phyloP scores from a whole-genome alignment of 225 moss, liverwort and hornwort species.

The Marchantia paleacea region DNA sequence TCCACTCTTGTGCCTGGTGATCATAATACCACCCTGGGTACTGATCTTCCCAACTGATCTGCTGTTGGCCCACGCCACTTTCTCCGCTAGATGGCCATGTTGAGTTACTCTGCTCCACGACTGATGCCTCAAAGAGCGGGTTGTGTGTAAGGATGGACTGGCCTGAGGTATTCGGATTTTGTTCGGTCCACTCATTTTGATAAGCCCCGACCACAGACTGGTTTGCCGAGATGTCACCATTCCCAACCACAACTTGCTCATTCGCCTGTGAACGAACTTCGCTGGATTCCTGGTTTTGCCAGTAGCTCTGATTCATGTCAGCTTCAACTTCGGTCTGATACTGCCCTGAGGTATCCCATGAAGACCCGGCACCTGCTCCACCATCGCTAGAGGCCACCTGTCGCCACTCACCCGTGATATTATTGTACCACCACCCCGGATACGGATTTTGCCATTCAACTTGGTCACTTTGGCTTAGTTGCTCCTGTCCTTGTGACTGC shows the following conservation, averaged over 20 bases:
- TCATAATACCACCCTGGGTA: slow-evolving; percentile 97
- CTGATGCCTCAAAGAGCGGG: slow-evolving; percentile 16
- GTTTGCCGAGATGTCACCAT: background rate
- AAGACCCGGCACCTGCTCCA: slow-evolving; percentile 2
- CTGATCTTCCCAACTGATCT: slow-evolving; percentile 39
- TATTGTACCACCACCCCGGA: slow-evolving; percentile 46
- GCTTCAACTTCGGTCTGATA: background rate
- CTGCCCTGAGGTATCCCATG: slow-evolving; percentile 20
- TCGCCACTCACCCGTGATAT: slow-evolving; percentile 38
- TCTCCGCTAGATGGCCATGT: slow-evolving; percentile 21
- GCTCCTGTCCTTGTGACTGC: slow-evolving; percentile 21
- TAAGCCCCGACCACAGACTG: slow-evolving; percentile 5
- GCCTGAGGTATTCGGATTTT: background rate
- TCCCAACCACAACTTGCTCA: slow-evolving; percentile 11
- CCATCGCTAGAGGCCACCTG: slow-evolving; percentile 10
- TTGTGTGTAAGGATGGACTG: slow-evolving; percentile 10
- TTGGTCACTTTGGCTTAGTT: slow-evolving; percentile 14
- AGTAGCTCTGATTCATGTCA: slow-evolving; percentile 15
- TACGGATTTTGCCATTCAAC: slow-evolving; percentile 32
- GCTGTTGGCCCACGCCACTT: background rate
- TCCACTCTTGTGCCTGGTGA: slow-evolving; percentile 68
- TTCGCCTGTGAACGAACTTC: background rate
- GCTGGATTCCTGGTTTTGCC: slow-evolving; percentile 21
- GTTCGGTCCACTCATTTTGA: slow-evolving; percentile 10
- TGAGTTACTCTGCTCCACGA: slow-evolving; percentile 17